Base-by-base conservation (phyloP, 1,284 basidiomycete genomes). In the Athelia psychrophila region DNA sequence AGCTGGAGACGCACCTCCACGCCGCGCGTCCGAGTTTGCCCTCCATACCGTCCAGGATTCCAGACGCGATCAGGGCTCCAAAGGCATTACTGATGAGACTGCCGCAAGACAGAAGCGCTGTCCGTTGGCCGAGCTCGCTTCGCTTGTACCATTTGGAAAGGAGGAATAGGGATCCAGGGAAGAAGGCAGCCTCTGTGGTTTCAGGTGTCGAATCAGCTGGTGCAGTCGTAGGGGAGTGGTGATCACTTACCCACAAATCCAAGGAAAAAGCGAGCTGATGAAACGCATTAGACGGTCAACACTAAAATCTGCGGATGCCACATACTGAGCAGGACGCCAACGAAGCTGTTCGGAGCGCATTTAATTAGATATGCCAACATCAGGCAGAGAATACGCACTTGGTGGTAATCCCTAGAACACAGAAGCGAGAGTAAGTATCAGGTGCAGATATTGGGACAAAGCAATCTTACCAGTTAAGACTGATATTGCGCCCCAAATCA, bases 11-110 rank as follows among this genome's bases (percentile, higher is more conserved):
- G 30, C 57, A 81, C 78, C 86, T 73, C 91, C 92, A 95, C 1
- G 88, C 89, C 1, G 86, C 74, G 49, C 83, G 80, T 0, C 90
- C 90, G 2, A 86, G 69, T 44, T 74, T 73, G 8, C 83, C 86
- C 52, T 91, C 76, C 87, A 91, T 91, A 24, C 76, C 74, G 51
- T 76, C 71, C 54, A 91, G 71, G 51, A 89, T 88, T 3, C 79
- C 84, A 10, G 86, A 89, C 9, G 88, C 89, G 50, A 93, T 80
- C n/a, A 93, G 73, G 1, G 88, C 77, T 15, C 91, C 90, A 63
- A 93, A 93, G 1, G 90, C 91, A 70, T 92, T 94, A 54, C 84
- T 87, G 56, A 92, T 83, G 48, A 93, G 73, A 62, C 76, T 82
- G 6, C 89, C 89, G 58, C 81, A 84, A 54, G 81, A 84, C 16